A percentile compares a stretch with the other conserved stretches of the same genome.
phyloP scores from a whole-genome alignment of 2,329 filamentous ascomycete species.

The Calonectria crousiana region DNA sequence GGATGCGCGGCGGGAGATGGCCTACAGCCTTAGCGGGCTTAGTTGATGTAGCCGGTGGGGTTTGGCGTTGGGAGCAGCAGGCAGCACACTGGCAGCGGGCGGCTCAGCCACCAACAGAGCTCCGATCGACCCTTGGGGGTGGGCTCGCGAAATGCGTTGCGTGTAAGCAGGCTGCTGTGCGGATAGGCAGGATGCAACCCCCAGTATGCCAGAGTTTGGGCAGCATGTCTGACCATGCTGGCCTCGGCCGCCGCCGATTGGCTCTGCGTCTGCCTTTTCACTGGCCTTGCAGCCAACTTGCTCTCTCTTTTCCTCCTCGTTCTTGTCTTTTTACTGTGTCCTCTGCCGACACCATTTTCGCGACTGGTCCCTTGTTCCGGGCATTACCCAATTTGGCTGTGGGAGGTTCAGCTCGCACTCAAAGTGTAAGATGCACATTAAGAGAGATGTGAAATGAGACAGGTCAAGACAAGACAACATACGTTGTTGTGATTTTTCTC shows the following conservation, averaged over 20 bases:
- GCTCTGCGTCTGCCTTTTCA: neutral
- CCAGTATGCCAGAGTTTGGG: neutral
- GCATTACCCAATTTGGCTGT: constrained; percentile 15
- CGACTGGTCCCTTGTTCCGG: constrained; percentile 4
- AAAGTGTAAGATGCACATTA: neutral
- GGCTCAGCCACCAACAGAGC: constrained; percentile 14
- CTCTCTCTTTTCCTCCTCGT: neutral
- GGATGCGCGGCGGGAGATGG: neutral
- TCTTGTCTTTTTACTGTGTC: neutral
- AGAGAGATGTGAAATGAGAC: neutral
- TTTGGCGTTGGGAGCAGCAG: constrained; percentile 8
- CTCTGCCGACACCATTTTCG: neutral
- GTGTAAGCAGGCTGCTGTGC: neutral
- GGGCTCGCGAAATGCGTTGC: neutral
- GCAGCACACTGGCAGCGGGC: constrained; percentile 6
- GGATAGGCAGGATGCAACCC: neutral
- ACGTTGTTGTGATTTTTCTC: neutral
- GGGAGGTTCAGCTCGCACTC: neutral
- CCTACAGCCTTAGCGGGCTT: neutral
- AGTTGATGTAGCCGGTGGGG: neutral
- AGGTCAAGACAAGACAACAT: neutral
- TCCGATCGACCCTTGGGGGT: neutral
- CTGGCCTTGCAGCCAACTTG: neutral
- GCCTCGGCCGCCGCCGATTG: neutral
- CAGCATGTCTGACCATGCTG: neutral